These are phyloP conservation scores for Elsinoe australis DNA, from an alignment of 2,329 filamentous ascomycete species.

Conservation along the genomic window DNA sequence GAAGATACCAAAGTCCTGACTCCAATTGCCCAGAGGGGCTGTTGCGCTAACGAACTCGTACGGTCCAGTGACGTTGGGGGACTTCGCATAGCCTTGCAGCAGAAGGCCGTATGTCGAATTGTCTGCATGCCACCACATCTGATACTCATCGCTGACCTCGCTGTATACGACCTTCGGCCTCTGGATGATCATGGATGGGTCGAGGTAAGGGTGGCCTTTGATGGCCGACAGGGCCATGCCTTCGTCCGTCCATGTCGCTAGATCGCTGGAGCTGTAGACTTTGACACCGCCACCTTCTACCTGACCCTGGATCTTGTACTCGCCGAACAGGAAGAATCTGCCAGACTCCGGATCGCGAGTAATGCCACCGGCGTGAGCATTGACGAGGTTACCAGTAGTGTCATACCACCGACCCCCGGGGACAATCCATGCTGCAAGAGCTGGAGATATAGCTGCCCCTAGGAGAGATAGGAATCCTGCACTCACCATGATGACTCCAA, in stretches of 20 bases:
- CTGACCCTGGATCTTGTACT: conserved; percentile 53
- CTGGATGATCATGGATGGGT: conserved; percentile 51
- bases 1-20: conserved; percentile 55
- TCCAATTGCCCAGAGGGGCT: conserved; percentile 54
- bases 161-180: conserved; percentile 56
- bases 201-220: conserved; percentile 49
- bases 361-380: conserved; percentile 54
- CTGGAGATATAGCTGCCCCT: conserved; percentile 19
- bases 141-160: conserved; percentile 47
- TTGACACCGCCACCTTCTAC: conserved; percentile 53
- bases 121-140: conserved; percentile 57
- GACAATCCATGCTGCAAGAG: conserved; percentile 48
- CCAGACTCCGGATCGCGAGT: conserved; percentile 43
- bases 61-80: conserved; percentile 47
- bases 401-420: conserved; percentile 55
- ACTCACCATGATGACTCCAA: too few species aligned
- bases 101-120: conserved; percentile 50
- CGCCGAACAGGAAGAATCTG: conserved; percentile 50
- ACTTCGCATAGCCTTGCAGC: conserved; percentile 50
- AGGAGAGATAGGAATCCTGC: not conserved
- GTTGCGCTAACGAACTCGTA: conserved; percentile 50
- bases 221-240: conserved; percentile 52
- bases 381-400: conserved; percentile 53
- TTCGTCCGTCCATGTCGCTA: conserved; percentile 53
- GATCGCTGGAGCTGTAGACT: conserved; percentile 54